Percentiles rank a stretch among this genome's conserved stretches.
phyloP scores from a whole-genome alignment of 768 basidiomycete genomes.

The Tremella fuciformis region DNA sequence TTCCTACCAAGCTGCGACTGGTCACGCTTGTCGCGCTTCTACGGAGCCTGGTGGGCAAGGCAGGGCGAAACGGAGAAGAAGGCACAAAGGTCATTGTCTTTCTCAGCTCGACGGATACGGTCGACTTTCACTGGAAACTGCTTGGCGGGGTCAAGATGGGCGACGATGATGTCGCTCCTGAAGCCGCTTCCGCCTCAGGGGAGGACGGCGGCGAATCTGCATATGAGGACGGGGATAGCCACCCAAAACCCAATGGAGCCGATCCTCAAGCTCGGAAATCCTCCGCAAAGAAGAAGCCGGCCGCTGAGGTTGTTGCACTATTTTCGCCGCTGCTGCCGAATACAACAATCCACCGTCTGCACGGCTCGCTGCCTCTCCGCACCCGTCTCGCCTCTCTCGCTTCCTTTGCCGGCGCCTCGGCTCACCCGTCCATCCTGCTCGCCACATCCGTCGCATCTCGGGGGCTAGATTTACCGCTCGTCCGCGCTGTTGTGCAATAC shows the following conservation, averaged over 20 bases:
- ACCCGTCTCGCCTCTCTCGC: constrained; percentile 78
- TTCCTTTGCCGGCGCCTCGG: constrained; percentile 62
- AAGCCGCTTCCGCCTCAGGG: not conserved
- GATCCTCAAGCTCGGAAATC: not conserved
- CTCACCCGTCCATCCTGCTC: constrained; percentile 67
- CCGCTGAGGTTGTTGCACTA: constrained; percentile 57
- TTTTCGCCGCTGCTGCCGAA: constrained; percentile 75
- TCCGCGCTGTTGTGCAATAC: constrained; percentile 90
- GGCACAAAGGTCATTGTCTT: constrained; percentile 72
- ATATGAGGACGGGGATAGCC: constrained; percentile 38
- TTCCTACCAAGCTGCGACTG: constrained; percentile 88
- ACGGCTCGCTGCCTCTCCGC: constrained; percentile 81
- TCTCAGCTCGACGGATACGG: constrained; percentile 93
- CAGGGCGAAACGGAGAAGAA: constrained; percentile 30
- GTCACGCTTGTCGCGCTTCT: constrained; percentile 84
- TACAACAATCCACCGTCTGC: constrained; percentile 78
- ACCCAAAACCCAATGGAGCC: constrained; percentile 23
- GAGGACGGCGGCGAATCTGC: constrained; percentile 30
- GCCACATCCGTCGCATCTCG: constrained; percentile 99
- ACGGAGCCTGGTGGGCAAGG: constrained; percentile 66
- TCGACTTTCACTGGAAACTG: constrained; percentile 92
- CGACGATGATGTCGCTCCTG: constrained; percentile 31
- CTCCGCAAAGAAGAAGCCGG: constrained; percentile 41
- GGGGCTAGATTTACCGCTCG: constrained; percentile 91
- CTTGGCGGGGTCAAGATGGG: constrained; percentile 72